Percentiles rank a stretch among this genome's conserved stretches.
These are phyloP conservation scores for Aspergillus sojae DNA, from an alignment of 2,329 filamentous ascomycete genomes.

Conservation along the genomic window DNA sequence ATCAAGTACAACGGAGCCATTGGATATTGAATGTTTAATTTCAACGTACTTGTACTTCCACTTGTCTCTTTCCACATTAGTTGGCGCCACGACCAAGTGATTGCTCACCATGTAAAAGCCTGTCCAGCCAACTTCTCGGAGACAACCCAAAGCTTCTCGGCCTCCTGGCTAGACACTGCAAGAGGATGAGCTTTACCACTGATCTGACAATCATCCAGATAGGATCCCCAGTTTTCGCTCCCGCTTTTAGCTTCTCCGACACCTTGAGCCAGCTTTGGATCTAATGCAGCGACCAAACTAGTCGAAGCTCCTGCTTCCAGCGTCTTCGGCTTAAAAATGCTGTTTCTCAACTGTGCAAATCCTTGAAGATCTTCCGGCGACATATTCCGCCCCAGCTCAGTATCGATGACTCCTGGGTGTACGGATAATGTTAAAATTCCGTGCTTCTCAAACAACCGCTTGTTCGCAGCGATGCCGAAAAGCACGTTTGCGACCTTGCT, in stretches of 20 bases:
- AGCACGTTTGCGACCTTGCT: constrained; percentile 5
- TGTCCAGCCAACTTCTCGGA: constrained; percentile 48
- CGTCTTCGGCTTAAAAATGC: constrained; percentile 3
- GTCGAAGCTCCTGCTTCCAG: constrained; percentile 27
- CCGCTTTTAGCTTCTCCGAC: constrained; percentile 24
- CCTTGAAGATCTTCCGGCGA: neutral
- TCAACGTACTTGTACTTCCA: neutral
- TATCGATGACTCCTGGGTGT: constrained; percentile 2
- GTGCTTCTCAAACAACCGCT: neutral
- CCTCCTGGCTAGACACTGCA: constrained; percentile 33
- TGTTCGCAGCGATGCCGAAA: neutral
- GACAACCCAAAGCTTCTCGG: constrained; percentile 50
- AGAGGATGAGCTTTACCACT: constrained; percentile 13
- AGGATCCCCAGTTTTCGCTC: constrained; percentile 32
- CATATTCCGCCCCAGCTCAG: constrained; percentile 2
- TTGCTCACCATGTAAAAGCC: constrained; percentile 7
- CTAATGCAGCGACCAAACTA: constrained; percentile 36
- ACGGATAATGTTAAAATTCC: neutral
- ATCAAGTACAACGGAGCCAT: neutral
- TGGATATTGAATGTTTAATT: neutral
- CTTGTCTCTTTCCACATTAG: neutral
- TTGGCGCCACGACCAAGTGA: neutral
- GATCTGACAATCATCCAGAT: constrained; percentile 26
- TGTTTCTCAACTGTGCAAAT: neutral
- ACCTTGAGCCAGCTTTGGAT: constrained; percentile 7